Percentiles rank a stretch among this genome's conserved stretches.
Evolutionary conservation across 768 basidiomycete species (phyloP).

Genomic region (Macrolepiota fuliginosa): DNA sequence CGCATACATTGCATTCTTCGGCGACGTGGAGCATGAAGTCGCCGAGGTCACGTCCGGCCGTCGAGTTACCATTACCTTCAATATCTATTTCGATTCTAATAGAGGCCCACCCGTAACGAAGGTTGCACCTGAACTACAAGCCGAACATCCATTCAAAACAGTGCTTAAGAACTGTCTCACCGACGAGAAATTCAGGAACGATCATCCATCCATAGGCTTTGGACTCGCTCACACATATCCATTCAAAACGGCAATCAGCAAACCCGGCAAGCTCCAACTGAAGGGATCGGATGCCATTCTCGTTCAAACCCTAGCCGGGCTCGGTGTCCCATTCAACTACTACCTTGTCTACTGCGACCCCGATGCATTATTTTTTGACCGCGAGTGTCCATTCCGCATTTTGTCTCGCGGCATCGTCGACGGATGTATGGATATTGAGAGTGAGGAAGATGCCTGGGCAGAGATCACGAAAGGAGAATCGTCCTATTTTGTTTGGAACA

Average conservation of each 20-base stretch:
- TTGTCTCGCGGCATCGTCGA: not conserved
- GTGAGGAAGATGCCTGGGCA: not conserved
- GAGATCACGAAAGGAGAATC: not conserved
- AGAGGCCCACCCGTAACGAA: not conserved
- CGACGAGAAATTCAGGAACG: not conserved
- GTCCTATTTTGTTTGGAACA: not conserved
- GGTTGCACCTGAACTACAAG: slow-evolving; percentile 2
- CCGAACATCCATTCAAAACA: slow-evolving; percentile 8
- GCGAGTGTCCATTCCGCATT: not conserved
- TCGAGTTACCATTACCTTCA: slow-evolving; percentile 40
- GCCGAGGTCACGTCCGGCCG: slow-evolving; percentile 29
- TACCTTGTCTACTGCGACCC: not conserved
- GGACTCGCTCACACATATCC: slow-evolving; percentile 32
- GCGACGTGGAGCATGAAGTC: slow-evolving; percentile 41
- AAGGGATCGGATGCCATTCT: not conserved
- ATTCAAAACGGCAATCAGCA: not conserved
- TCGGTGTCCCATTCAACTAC: not conserved
- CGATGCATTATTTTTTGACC: too few species aligned
- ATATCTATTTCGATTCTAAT: slow-evolving; percentile 29
- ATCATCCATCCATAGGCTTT: slow-evolving; percentile 26
- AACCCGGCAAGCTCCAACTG: slow-evolving; percentile 1
- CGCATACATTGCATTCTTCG: slow-evolving; percentile 33
- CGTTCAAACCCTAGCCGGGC: not conserved
- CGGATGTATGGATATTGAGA: not conserved
- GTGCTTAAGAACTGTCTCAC: not conserved